Base-by-base conservation (phyloP, 768 basidiomycete species). In the Leccinum pellstonianum region DNA sequence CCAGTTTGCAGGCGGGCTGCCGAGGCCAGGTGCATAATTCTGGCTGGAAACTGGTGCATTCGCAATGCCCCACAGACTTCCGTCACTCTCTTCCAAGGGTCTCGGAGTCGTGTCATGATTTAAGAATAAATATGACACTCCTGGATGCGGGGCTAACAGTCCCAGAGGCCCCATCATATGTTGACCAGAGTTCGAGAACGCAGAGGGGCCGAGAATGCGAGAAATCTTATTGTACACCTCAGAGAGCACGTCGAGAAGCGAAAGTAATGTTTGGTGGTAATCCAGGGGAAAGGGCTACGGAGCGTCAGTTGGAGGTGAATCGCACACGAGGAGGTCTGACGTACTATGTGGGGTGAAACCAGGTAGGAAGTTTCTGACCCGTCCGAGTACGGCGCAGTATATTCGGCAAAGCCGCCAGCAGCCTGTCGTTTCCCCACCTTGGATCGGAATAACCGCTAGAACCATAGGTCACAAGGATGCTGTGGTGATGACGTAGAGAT, bases 151-250 rank as follows among this genome's bases (percentile, higher is more conserved):
- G 6, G 88, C 82, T 31, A 92, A 81, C 12, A 86, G 75, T 15
- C 90, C 90, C 14, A 92, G 77, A 14, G 90, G 88, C 3, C 82
- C 82, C 61, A 89, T 87, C 85, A 88, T 90, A 76, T 89, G 87
- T 54, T 88, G 81, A 56, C 85, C 85, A 17, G 84, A 76, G 62
- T 84, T 81, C 6, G 87, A 80, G 68, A 92, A 87, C 0, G 88
- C 86, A 0, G 91, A 91, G 4, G 92, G 88, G 0, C 92, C 92
- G 23, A 96, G 85, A 54, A 93, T 83, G 68, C 86, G 86, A 9
- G 83, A 83, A 43, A 96, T 88, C 74, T 92, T 93, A 74, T 90
- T 86, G 77, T 95, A 96, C 31, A 92, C 85, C 68, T 94, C 92
- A 17, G 91, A 90, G 43, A 95, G 82, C 52, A 95, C 89, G 69